These are phyloP conservation scores for Teratosphaeria nubilosa DNA, from an alignment of 2,329 filamentous ascomycete species.

Conservation along the genomic window DNA sequence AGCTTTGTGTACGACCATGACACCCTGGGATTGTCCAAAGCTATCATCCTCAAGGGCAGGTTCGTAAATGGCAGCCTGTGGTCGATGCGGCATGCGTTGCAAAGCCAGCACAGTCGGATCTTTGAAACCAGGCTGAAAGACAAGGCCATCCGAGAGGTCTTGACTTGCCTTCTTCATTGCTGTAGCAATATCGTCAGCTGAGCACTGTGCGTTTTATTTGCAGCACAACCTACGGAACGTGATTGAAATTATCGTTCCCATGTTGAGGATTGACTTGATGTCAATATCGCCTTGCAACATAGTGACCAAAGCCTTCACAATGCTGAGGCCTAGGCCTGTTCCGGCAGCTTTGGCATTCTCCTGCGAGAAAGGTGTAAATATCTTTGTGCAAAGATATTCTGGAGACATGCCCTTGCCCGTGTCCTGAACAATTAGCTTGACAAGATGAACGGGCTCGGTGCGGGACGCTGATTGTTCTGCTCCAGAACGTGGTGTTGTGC, in stretches of 20 bases:
- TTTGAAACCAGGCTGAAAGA: constrained; percentile 9
- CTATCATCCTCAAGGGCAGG: constrained; percentile 12
- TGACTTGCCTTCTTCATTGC: constrained; percentile 33
- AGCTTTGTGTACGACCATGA: constrained; percentile 11
- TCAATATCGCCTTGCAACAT: constrained; percentile 51
- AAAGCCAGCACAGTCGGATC: constrained; percentile 33
- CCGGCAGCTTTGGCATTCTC: constrained; percentile 52
- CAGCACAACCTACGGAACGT: constrained; percentile 12
- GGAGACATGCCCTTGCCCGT: constrained; percentile 56
- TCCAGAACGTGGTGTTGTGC: background rate
- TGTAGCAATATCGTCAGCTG: constrained; percentile 38
- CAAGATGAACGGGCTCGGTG: constrained; percentile 6
- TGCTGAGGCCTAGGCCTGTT: constrained; percentile 54
- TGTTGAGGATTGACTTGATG: constrained; percentile 29
- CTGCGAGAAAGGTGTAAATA: constrained; percentile 56
- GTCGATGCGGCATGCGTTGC: constrained; percentile 30
- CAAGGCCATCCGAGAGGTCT: background rate
- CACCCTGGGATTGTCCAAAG: constrained; percentile 12
- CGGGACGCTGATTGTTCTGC: constrained; percentile 1
- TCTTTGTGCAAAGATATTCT: constrained; percentile 49
- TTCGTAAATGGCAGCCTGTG: constrained; percentile 15
- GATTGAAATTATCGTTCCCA: constrained; percentile 21
- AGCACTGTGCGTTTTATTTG: constrained; percentile 24
- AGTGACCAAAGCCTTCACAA: constrained; percentile 51
- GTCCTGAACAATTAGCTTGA: constrained; percentile 40